Evolutionary conservation across 257 asterid genomes (phyloP).

Genomic region (Plantago major): DNA sequence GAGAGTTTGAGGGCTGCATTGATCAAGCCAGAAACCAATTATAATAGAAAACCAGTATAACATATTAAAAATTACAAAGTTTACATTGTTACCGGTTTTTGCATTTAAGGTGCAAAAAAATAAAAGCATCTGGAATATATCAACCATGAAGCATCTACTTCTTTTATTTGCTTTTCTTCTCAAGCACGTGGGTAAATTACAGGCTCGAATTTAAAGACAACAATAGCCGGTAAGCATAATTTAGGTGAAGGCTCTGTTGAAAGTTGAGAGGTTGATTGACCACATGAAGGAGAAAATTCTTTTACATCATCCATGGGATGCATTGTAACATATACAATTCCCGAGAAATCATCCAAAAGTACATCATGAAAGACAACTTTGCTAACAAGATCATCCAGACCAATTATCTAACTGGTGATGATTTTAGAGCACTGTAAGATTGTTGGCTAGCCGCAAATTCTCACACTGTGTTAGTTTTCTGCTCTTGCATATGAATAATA

Average conservation of each 20-base stretch:
- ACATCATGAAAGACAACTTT: neutral
- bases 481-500: neutral
- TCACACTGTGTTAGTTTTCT: neutral
- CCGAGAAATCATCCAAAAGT: neutral
- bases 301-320: neutral
- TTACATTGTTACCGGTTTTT: neutral
- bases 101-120: neutral
- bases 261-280: neutral
- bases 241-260: neutral
- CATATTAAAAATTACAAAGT: neutral
- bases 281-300: neutral
- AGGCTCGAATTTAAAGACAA: neutral
- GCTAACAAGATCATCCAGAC: no score
- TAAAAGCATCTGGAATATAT: no score
- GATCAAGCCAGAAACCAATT: conserved; percentile 20
- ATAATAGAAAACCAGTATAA: no score
- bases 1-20: conserved; percentile 53
- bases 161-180: neutral
- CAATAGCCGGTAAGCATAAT: neutral
- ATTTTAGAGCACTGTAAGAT: conserved; percentile 5
- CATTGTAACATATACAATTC: neutral
- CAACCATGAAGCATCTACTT: no score
- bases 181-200: neutral
- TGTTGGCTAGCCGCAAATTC: neutral
- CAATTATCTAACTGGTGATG: neutral